These are phyloP conservation scores for Ophiostoma sp. DNA, from an alignment of 2,329 filamentous ascomycete species.

Conservation along the genomic window DNA sequence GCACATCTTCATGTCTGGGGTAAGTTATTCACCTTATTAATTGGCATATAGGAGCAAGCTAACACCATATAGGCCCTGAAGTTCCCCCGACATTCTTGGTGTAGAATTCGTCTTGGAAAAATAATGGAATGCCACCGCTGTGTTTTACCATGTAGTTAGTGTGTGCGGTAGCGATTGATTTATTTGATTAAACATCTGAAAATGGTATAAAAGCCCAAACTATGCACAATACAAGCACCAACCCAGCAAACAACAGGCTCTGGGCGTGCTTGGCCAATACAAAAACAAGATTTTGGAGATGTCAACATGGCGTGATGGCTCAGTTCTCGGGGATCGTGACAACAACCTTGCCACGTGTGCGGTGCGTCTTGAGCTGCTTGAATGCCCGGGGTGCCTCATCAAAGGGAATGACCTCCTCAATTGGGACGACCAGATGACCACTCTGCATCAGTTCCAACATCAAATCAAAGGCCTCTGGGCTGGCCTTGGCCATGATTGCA, in stretches of 20 bases:
- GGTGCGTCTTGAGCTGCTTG: slow-evolving; percentile 24
- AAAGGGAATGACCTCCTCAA: slow-evolving; percentile 31
- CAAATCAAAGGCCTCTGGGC: slow-evolving; percentile 15
- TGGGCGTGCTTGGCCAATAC: not conserved
- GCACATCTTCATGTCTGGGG: slow-evolving; percentile 46
- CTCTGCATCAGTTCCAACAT: slow-evolving; percentile 31
- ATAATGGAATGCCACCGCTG: not conserved
- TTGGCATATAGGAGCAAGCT: not conserved
- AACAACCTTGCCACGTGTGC: slow-evolving; percentile 31
- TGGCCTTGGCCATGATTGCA: slow-evolving; percentile 22
- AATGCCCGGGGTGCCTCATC: slow-evolving; percentile 30
- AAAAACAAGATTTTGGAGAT: not conserved
- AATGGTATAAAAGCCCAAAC: not conserved
- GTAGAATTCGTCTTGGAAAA: not conserved
- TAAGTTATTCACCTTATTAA: slow-evolving; percentile 8
- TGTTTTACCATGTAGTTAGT: not conserved
- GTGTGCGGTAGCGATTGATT: not conserved
- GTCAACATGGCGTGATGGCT: not conserved
- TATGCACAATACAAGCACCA: not conserved
- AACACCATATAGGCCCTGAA: slow-evolving; percentile 22
- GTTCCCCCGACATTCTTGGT: slow-evolving; percentile 25
- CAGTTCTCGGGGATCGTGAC: slow-evolving; percentile 23
- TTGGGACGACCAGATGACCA: slow-evolving; percentile 28
- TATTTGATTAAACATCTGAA: not conserved
- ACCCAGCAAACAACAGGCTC: not conserved